These are phyloP conservation scores for Penicillium sp. DNA, from an alignment of 2,329 filamentous ascomycete genomes.

Conservation along the genomic window DNA sequence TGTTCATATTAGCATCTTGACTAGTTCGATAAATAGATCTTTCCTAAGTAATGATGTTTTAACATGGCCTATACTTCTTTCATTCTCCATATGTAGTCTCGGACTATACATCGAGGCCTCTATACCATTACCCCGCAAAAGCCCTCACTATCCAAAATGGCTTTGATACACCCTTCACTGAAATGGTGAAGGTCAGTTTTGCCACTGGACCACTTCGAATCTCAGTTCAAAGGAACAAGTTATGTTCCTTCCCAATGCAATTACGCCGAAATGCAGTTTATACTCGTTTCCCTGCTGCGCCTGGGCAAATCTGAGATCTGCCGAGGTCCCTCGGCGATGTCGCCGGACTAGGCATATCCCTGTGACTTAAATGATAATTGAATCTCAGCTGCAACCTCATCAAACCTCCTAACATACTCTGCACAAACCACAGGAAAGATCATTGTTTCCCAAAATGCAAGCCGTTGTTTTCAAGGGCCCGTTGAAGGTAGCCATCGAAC, in stretches of 20 bases:
- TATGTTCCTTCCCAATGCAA: not conserved
- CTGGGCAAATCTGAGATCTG: not conserved
- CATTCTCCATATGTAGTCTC: not conserved
- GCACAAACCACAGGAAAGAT: not conserved
- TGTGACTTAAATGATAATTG: not conserved
- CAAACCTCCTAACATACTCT: not conserved
- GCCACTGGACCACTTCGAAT: not conserved
- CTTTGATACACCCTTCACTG: not conserved
- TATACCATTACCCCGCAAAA: not conserved
- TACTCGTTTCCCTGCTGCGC: not conserved
- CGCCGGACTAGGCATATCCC: not conserved
- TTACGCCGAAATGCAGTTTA: not conserved
- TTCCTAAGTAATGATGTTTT: slow-evolving; percentile 5
- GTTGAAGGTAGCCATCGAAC: slow-evolving; percentile 68
- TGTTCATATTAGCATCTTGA: slow-evolving; percentile 31
- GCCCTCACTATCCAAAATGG: not conserved
- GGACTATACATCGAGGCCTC: not conserved
- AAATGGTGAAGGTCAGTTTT: not conserved
- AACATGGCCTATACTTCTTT: not conserved
- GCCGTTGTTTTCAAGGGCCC: slow-evolving; percentile 83
- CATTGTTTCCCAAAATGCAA: slow-evolving; percentile 58
- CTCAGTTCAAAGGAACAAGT: too few relatives aligned
- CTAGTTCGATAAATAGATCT: slow-evolving; percentile 23
- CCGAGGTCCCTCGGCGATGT: slow-evolving; percentile 2
- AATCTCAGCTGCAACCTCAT: not conserved